Base-by-base conservation (phyloP, 495 filamentous ascomycete species). In the Neurospora tetraspora region DNA sequence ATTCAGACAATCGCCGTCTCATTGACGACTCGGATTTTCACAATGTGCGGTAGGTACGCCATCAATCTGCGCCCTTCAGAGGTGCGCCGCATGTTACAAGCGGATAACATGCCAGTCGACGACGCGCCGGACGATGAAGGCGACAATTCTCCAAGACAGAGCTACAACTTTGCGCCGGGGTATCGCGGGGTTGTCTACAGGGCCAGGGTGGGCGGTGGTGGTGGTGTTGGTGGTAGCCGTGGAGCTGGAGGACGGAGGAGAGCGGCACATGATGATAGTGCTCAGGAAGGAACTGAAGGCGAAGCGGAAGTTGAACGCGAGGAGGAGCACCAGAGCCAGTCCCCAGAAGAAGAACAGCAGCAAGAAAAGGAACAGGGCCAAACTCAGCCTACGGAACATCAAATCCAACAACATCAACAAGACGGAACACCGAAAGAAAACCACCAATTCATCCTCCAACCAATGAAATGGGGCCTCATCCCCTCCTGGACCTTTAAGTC, bases 111-210 rank as follows among this genome's bases (percentile, higher is more conserved):
- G 88, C 89, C 84, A 10, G 91, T 94, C 8, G 87, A 92, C 71
- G 91, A 96, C 61, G 90, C 88, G 6, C 92, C 93, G 16, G 88
- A 89, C 2, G 93, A 97, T 73, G 84, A 86, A 34, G 80, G 78
- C 5, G 77, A 80, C 27, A 75, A 75, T 12, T 89, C 89, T 38
- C 87, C 92, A 3, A 86, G 92, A 68, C 91, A 93, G 77, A 92
- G 87, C 69, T 97, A 96, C 82, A 99, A 99, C 78, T 96, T 99
- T 76, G 93, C 96, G 0, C 96, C 96, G 0, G 92, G 94, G 2
- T 92, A 92, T 76, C 83, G 93, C 77, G 94, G 96, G 68, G 86
- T 92, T 18, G 91, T 99, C 31, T 97, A 97, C 77, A 89, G 94
- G 74, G 94, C 93, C 38, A 88, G 94, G 65, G 83, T 85, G 6